Evolutionary conservation across 441 rosid species (phyloP), one percentile per base, ranked within the genome.

Genomic region (Manihot esculenta): DNA sequence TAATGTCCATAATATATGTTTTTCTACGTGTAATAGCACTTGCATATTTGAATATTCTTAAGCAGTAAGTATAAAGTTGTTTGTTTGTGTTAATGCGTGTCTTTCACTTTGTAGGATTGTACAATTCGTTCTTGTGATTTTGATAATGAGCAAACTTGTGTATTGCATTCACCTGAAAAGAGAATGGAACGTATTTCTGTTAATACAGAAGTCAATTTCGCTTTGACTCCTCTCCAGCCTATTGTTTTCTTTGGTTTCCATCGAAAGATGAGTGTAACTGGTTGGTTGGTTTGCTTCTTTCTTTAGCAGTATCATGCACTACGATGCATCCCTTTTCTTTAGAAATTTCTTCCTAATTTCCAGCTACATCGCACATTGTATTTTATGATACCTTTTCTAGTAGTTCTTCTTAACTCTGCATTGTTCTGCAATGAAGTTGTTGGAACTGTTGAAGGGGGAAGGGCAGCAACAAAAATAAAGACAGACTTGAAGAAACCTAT

Each of bases 401-500:
- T 66, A 58, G 72, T 35, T 59, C 23, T 27, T 59, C 66, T 61
- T 81, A 53, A 66, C 68, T 68, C 59, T 63, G 69, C 27, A 15
- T 41, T 78, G 7, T 75, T 72, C 62, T 76, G 80, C 59, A 33
- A 42, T 89, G 75, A 78, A 96, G 99, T 92, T 85, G 97, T 96
- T 81, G 99, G 99, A 80, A 96, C 97, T 73, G 88, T 93, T 72
- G 98, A 93, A 80, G 99, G 98, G 64, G 98, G 99, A 67, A 87
- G 89, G 78, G 82, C 96, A 57, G 98, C 99, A 0, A 96, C 97
- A 35, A 96, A 93, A 78, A 96, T 96, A 82, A 96, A 89, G 86
- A 84, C 98, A 26, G 99, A 96, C 85, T 81, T 96, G 86, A 96
- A 96, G 86, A 96, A 89, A 81, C 99, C 98, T 27, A 74, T 96